A percentile compares a stretch with the other conserved stretches of the same genome.
Evolutionary conservation across 2,329 filamentous ascomycete genomes (phyloP).

Genomic region (Aurifilum marmelostoma): DNA sequence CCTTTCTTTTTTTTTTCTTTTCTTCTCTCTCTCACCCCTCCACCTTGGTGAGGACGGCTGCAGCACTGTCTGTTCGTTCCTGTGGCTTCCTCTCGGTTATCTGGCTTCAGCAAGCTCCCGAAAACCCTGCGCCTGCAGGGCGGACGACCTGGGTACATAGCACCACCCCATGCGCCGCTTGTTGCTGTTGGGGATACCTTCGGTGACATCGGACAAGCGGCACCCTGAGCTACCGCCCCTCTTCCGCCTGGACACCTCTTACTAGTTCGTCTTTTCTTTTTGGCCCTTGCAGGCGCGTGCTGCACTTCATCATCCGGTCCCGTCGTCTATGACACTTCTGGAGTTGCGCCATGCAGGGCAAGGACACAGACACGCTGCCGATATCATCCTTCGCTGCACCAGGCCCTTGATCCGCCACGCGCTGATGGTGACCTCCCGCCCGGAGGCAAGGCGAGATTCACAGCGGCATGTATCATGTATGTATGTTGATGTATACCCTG

Average conservation of each 20-base stretch:
- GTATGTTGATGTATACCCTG: constrained; percentile 2
- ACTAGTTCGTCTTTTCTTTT: background rate
- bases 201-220: constrained; percentile 21
- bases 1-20: background rate
- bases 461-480: background rate
- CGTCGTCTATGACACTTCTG: background rate
- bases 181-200: constrained; percentile 15
- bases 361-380: background rate
- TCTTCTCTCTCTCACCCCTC: background rate
- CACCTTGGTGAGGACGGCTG: background rate
- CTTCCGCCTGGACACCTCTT: background rate
- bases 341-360: constrained; percentile 1
- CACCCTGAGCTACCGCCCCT: constrained; percentile 17
- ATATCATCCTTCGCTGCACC: constrained; percentile 3
- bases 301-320: background rate
- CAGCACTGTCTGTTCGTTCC: constrained; percentile 3
- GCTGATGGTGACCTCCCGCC: background rate
- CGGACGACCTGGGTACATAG: background rate
- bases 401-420: constrained; percentile 4
- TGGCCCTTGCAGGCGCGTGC: constrained; percentile 12
- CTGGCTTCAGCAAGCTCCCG: constrained; percentile 27
- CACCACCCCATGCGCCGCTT: background rate
- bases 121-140: constrained; percentile 23
- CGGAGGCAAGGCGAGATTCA: background rate
- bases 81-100: constrained; percentile 27